Base-by-base conservation (phyloP, 768 basidiomycete species). In the Porphyrellus cyaneotinctus region DNA sequence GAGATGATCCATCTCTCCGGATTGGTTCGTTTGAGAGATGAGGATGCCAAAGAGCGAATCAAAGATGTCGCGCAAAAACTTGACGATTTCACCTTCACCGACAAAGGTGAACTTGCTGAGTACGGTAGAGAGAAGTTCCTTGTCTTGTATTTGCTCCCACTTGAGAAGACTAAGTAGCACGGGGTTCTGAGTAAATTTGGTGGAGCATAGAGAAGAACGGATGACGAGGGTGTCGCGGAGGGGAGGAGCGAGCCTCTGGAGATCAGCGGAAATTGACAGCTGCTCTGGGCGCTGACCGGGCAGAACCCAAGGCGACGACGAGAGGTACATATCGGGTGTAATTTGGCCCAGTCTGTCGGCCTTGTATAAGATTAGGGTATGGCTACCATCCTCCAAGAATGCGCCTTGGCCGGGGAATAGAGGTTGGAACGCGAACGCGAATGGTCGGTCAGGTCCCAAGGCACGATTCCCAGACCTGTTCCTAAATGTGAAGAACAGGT, bases 401-500 rank as follows among this genome's bases (percentile, higher is more conserved):
- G 90, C 82, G 20, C 82, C 77, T 10, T 80, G 75, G 51, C 87
- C 83, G 0, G 85, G 84, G 61, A 91, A 88, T 6, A 98, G 75
- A 0, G 95, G 95, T 41, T 95, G 83, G 67, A 88, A 97, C 3
- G 87, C 92, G 62, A 95, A 97, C 1, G 93, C 95, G 60, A 95
- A 97, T 1, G 92, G 88, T 26, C 80, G 78, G 41, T 95, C 93
- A 3, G 72, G 64, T 35, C 72, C 76, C 50, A 67, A 62, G 15
- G 69, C 67, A 39, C 79, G 79, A 44, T 82, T 78, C 13, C 77
- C 78, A 39, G 72, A 73, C 33, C 87, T 85, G 64, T 91, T 86
- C 36, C 90, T 83, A 71, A 97, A 95, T 0, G 91, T 91, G 73
- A 98, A 90, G 78, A 95, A 97, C 14, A 98, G 72, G 65, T 97